Percentiles rank a stretch among this genome's conserved stretches.
Conservation (phyloP, 805 yeast genomes). For the Candida coleopterorum region DNA sequence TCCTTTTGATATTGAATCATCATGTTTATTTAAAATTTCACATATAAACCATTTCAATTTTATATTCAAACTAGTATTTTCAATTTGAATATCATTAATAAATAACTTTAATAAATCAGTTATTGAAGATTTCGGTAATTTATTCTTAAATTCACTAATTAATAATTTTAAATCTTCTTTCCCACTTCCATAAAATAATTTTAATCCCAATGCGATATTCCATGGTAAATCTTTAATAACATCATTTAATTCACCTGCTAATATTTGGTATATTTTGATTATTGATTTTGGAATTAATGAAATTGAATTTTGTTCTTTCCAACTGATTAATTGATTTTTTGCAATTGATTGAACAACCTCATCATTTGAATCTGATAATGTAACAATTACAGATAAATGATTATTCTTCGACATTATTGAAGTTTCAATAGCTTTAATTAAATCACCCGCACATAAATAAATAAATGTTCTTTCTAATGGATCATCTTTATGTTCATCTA, state of each 20-base stretch:
- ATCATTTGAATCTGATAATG: conserved; percentile 71
- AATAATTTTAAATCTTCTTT: conserved; percentile 2
- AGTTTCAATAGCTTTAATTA: conserved; percentile 54
- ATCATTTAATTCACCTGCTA: conserved; percentile 47
- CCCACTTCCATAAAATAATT: conserved; percentile 64
- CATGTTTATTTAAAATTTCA: conserved; percentile 31
- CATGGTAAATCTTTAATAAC: conserved; percentile 53
- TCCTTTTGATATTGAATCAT: conserved; percentile 23
- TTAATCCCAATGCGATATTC: conserved; percentile 56
- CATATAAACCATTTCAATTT: conserved; percentile 50
- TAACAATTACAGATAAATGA: conserved; percentile 66
- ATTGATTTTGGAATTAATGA: conserved; percentile 49
- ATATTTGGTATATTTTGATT: conserved; percentile 56
- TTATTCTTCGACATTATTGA: conserved; percentile 61
- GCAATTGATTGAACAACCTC: conserved; percentile 54
- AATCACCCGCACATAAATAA: conserved; percentile 48
- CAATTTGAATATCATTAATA: neutral
- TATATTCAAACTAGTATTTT: conserved; percentile 22
- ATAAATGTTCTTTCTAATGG: conserved; percentile 49
- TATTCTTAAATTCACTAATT: conserved; percentile 9
- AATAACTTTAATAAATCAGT: conserved; percentile 20
- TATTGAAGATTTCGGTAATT: conserved; percentile 12
- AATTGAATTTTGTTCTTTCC: conserved; percentile 42
- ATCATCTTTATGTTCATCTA: conserved; percentile 23
- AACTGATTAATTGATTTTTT: conserved; percentile 53